These are phyloP conservation scores for Acmispon strigosus DNA, from an alignment of 306 rosid genomes.

Conservation along the genomic window DNA sequence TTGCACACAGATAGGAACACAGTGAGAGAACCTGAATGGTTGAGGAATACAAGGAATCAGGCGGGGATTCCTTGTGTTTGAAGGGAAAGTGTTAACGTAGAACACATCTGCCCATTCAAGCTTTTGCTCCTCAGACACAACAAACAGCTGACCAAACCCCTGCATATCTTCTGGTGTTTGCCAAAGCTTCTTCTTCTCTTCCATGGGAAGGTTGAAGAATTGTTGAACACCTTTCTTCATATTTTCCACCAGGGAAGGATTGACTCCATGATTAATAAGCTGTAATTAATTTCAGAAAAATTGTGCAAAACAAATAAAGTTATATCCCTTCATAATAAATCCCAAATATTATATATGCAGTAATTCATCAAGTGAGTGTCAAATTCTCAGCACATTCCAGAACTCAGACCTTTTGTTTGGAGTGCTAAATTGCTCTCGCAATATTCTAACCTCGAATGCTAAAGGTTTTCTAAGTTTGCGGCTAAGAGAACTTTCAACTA, in stretches of 20 bases:
- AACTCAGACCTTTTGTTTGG: no score
- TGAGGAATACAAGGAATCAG: conserved; percentile 11
- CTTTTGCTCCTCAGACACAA: conserved; percentile 21
- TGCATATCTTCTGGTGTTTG: conserved; percentile 11
- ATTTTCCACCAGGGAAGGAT: conserved; percentile 7
- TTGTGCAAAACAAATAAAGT: background rate
- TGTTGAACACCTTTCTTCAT: conserved; percentile 17
- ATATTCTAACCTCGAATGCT: no score
- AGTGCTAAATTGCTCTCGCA: no score
- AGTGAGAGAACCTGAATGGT: conserved; percentile 17
- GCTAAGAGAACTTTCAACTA: no score
- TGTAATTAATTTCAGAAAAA: background rate
- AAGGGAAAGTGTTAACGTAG: conserved; percentile 9
- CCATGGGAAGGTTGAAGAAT: conserved; percentile 17
- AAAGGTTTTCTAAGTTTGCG: no score
- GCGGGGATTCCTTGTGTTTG: background rate
- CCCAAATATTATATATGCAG: background rate
- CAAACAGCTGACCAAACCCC: conserved; percentile 27
- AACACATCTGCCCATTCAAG: conserved; percentile 26
- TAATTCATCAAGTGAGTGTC: background rate
- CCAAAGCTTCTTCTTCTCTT: conserved; percentile 17
- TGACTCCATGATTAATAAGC: conserved; percentile 22
- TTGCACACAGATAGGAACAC: background rate
- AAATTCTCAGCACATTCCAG: background rate
- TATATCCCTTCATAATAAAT: background rate